Evolutionary conservation across 768 basidiomycete species (phyloP).

Genomic region (Hypsizygus marmoreus): DNA sequence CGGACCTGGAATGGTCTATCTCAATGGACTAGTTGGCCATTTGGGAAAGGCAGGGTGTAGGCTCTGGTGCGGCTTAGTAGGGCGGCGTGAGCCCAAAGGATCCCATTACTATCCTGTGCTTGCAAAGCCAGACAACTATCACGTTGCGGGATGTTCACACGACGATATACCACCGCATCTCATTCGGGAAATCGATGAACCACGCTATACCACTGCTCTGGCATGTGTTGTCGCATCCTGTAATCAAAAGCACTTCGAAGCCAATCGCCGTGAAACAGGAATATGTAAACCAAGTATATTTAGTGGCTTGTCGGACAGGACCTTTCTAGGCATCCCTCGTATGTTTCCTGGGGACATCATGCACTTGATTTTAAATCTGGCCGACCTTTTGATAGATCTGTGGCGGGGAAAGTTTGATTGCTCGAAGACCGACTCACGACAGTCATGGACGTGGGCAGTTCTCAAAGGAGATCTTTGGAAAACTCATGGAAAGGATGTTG

Average conservation of each 20-base stretch:
- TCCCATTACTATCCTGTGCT: conserved; percentile 29
- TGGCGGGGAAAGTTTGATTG: conserved; percentile 23
- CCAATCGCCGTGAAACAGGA: background rate
- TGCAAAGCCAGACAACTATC: conserved; percentile 22
- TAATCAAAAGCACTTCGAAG: background rate
- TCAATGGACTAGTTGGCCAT: conserved; percentile 32
- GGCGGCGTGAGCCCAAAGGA: conserved; percentile 22
- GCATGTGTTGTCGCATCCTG: background rate
- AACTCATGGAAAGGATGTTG: background rate
- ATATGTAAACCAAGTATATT: conserved; percentile 3
- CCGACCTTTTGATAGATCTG: conserved; percentile 28
- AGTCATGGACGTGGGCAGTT: conserved; percentile 25
- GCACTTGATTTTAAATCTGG: conserved; percentile 31
- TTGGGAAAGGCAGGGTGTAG: conserved; percentile 32
- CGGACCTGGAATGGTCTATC: conserved; percentile 22
- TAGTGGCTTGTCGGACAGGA: background rate
- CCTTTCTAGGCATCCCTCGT: conserved; percentile 19
- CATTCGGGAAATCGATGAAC: conserved; percentile 2
- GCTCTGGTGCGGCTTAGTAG: conserved; percentile 25
- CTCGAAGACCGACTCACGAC: conserved; percentile 7
- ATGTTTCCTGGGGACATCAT: conserved; percentile 30
- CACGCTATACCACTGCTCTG: conserved; percentile 13
- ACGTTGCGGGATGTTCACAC: conserved; percentile 22
- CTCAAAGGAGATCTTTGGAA: conserved; percentile 6
- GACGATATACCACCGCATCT: conserved; percentile 16